phyloP scores from a whole-genome alignment of 805 yeast species.

The Saccharomycopsis sp. region DNA sequence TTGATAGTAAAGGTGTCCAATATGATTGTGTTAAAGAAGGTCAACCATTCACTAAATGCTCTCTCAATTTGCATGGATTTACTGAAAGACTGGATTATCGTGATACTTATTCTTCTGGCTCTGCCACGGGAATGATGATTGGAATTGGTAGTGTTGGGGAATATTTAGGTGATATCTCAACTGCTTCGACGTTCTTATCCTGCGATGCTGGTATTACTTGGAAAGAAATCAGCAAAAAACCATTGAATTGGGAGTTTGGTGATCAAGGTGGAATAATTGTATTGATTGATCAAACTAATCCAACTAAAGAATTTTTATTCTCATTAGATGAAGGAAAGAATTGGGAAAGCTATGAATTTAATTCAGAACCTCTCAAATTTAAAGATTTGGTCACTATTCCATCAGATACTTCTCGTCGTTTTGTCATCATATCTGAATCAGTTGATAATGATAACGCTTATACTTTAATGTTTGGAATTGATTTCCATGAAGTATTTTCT shows the following conservation, averaged over 20 bases:
- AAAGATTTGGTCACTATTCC: constrained; percentile 84
- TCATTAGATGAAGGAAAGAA: constrained; percentile 73
- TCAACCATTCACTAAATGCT: constrained; percentile 46
- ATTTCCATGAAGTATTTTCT: constrained; percentile 40
- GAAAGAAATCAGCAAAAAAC: constrained; percentile 67
- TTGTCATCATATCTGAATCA: constrained; percentile 57
- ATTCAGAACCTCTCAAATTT: constrained; percentile 43
- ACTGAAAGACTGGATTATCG: constrained; percentile 79
- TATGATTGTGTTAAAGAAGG: constrained; percentile 47
- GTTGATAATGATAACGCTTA: constrained; percentile 26
- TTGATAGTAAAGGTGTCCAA: constrained; percentile 49
- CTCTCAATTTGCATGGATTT: constrained; percentile 80
- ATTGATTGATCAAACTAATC: constrained; percentile 47
- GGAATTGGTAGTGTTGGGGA: constrained; percentile 94
- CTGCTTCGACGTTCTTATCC: constrained; percentile 59
- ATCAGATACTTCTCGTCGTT: constrained; percentile 75
- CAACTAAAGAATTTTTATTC: constrained; percentile 49
- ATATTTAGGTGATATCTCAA: constrained; percentile 37
- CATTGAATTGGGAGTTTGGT: constrained; percentile 90
- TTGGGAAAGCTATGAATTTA: constrained; percentile 61
- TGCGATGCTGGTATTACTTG: constrained; percentile 86
- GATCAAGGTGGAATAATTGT: constrained; percentile 87
- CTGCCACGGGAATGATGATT: constrained; percentile 81
- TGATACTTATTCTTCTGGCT: constrained; percentile 78
- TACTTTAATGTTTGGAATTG: constrained; percentile 42